Evolutionary conservation across 257 asterid genomes (phyloP).

Genomic region (Nicotiana tabacum): DNA sequence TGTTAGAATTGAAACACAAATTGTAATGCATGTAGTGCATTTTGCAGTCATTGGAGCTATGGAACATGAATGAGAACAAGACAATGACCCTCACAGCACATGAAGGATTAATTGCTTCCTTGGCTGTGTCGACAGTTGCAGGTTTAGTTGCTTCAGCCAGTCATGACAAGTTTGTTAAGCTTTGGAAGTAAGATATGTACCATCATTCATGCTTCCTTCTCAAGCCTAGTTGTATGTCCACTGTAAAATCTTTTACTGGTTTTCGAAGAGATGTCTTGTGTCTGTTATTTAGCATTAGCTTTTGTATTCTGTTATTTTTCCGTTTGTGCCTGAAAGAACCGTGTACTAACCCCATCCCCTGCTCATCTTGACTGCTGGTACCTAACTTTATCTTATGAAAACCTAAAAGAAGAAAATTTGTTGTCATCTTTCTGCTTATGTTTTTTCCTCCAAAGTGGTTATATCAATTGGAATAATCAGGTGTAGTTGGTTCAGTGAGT

Average conservation of each 20-base stretch:
- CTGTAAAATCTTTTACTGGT: neutral
- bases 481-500: neutral
- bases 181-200: conserved; percentile 47
- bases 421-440: neutral
- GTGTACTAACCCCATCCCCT: neutral
- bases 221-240: neutral
- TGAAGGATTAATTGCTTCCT: conserved; percentile 68
- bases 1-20: neutral
- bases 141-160: conserved; percentile 95
- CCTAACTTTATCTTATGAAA: neutral
- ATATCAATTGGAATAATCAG: neutral
- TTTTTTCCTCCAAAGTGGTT: neutral
- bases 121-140: conserved; percentile 66
- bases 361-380: neutral
- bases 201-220: conserved; percentile 8
- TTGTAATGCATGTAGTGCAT: neutral
- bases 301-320: neutral
- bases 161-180: conserved; percentile 77
- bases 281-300: neutral
- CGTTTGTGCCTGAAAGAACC: conserved; percentile 2
- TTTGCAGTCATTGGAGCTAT: conserved; percentile 78
- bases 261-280: neutral
- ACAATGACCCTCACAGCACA: conserved; percentile 79
- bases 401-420: neutral
- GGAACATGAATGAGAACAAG: conserved; percentile 82